Evolutionary conservation across 2,329 filamentous ascomycete genomes (phyloP), one percentile per base, ranked within the genome.

Genomic region (Ceratocystis eucalypticola): DNA sequence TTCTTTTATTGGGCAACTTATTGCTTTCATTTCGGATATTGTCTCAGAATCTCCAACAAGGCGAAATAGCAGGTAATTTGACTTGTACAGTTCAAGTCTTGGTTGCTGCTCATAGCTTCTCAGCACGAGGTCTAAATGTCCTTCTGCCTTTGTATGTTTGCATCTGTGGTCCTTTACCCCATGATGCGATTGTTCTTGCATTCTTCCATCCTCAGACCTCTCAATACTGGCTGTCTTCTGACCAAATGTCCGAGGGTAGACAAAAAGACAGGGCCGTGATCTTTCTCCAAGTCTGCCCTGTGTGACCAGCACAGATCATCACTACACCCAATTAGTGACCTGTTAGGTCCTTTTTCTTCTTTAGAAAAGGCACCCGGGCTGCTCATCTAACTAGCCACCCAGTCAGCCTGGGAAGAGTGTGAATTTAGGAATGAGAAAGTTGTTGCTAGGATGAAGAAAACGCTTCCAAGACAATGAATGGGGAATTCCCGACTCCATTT

Each of bases 21-120:
- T 41, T 41, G 37, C 46, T n/a, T 48, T 22, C 20, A 48, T 55
- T 17, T 55, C 50, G 25, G 50, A n/a, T 53, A 53, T 53, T 53
- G 48, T 53, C 48, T 55, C 50, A 30, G 20, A 15, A 55, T 55
- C 50, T 55, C 50, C 50, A 55, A 55, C 22, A 55, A 55, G 37
- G 37, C 50, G 50, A 55, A 55, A 30, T 33, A 25, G 30, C 25
- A 57, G 25, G 25, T 17, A 30, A n/a, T 17, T 57, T 28, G 5
- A 15, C 22, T 41, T 41, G 28, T 33, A 57, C 53, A 57, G 28
- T 57, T 57, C 25, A 57, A 33, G 53, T 30, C 25, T 30, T 33
- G 22, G 53, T 15, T 15, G 22, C 28, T 33, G 53, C 30, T 57
- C 53, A 57, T 30, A 57, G 53, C 28, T 50, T 41, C 10, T 12